Evolutionary conservation across 2,329 filamentous ascomycete genomes (phyloP), one percentile per base, ranked within the genome.

Genomic region (Colletotrichum costaricense): DNA sequence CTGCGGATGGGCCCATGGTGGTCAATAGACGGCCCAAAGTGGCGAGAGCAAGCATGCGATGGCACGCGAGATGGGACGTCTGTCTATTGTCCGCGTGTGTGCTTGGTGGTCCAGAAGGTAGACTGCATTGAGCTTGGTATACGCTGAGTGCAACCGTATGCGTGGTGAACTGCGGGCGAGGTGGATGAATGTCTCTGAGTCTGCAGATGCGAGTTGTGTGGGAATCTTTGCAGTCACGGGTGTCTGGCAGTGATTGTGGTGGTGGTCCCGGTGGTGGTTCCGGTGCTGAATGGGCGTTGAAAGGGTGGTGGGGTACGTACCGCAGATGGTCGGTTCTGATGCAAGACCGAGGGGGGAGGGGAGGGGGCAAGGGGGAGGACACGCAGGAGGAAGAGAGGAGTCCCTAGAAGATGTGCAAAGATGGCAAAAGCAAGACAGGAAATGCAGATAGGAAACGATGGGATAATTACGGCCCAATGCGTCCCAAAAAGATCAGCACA

Each of bases 11-110:
- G 67, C 46, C 67, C 67, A 73, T 71, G 67, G 49, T 70, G 30
- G 63, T 38, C 63, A 11, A 42, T 42, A 42, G 24, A 33, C 22
- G 56, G 60, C 65, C 28, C 67, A 54, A 73, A 52, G 56, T 71
- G 71, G 71, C 56, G 28, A 73, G 67, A 57, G 49, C 35, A 49
- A 28, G 22, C 67, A 66, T 70, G 67, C 71, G 60, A 73, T 66
- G 67, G 67, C 49, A 70, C 54, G 35, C 67, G 26, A 73, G 42
- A 73, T 65, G 71, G 67, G 71, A 73, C 60, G 71, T 56, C n/a
- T 54, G 49, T 71, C 62, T 56, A 22, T 54, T 42, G 35, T 62
- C 46, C 24, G 24, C 28, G 12, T 26, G 49, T 30, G 28, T 42
- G 49, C n/a, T 49, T 42, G 22, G 49, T 52, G 62, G 55, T 38